phyloP scores from a whole-genome alignment of 805 yeast genomes.

The Phaffomyces antillensis region DNA sequence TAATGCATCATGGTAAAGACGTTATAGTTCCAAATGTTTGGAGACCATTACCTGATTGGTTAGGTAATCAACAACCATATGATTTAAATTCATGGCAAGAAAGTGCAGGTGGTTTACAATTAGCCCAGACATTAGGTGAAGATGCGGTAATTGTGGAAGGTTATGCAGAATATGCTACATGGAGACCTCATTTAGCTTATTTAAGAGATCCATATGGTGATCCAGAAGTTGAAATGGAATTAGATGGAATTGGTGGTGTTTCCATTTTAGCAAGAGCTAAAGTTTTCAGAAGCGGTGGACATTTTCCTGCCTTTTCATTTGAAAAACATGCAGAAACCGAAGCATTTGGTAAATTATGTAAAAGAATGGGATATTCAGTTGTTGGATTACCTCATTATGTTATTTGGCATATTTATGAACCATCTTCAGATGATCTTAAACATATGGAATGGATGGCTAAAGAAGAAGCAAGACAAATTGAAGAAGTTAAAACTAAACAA shows the following conservation, averaged over 20 bases:
- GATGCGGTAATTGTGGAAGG: constrained; percentile 98
- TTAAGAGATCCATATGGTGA: constrained; percentile 93
- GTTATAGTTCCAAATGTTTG: constrained; percentile 94
- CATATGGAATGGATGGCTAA: constrained; percentile 90
- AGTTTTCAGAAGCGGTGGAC: constrained; percentile 86
- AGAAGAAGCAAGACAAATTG: constrained; percentile 62
- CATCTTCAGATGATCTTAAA: constrained; percentile 83
- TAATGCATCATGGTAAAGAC: constrained; percentile 87
- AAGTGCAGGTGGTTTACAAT: constrained; percentile 69
- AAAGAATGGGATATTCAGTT: constrained; percentile 82
- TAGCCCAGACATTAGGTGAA: constrained; percentile 74
- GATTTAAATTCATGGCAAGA: constrained; percentile 85
- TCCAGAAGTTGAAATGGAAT: constrained; percentile 85
- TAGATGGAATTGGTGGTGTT: constrained; percentile 98
- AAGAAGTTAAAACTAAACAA: constrained; percentile 55
- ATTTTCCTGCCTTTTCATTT: constrained; percentile 95
- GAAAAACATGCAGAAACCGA: constrained; percentile 97
- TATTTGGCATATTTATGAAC: constrained; percentile 96
- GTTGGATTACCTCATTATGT: constrained; percentile 92
- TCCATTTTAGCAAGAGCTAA: constrained; percentile 83
- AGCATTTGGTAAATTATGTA: constrained; percentile 89
- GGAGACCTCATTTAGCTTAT: constrained; percentile 97
- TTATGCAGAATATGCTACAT: constrained; percentile 92
- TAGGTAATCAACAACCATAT: constrained; percentile 79
- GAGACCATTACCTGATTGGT: constrained; percentile 86